Evolutionary conservation across 257 asterid species (phyloP).

Genomic region (Sherardia arvensis): DNA sequence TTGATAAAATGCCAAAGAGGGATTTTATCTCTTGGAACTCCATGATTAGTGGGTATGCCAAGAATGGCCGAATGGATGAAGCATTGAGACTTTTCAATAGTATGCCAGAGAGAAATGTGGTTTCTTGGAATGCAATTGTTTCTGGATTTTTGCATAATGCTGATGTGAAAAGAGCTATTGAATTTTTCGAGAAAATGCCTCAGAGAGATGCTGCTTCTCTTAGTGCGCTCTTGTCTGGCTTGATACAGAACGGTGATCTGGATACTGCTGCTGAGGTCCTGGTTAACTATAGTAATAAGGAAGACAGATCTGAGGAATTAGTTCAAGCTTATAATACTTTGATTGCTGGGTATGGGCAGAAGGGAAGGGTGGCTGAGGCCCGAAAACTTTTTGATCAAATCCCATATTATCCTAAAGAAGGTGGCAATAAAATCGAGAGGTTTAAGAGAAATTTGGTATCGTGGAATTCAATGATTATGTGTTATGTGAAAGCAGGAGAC

Average conservation of each 20-base stretch:
- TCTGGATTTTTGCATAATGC: neutral
- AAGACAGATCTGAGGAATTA: neutral
- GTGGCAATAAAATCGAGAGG: neutral
- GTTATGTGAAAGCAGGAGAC: neutral
- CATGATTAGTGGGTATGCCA: slow-evolving; percentile 1
- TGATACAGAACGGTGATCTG: neutral
- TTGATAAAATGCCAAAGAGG: neutral
- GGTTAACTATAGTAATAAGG: neutral
- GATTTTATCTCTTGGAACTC: slow-evolving; percentile 1
- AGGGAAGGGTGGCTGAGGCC: slow-evolving; percentile 2
- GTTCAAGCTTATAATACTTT: neutral
- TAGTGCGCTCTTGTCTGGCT: slow-evolving; percentile 1
- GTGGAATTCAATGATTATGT: slow-evolving; percentile 1
- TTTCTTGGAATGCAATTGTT: slow-evolving; percentile 1
- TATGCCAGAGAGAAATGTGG: neutral
- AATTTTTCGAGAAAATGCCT: neutral
- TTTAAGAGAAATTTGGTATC: neutral
- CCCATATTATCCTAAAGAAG: neutral
- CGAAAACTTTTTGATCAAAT: neutral
- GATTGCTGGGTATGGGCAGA: slow-evolving; percentile 1
- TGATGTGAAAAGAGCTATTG: slow-evolving; percentile 1
- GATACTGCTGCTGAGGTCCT: slow-evolving; percentile 2
- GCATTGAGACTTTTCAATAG: neutral
- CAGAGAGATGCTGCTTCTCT: slow-evolving; percentile 3
- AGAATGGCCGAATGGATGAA: slow-evolving; percentile 2